Percentiles rank a stretch among this genome's conserved stretches.
These are phyloP conservation scores for Quercus robur DNA, from an alignment of 306 rosid genomes.

Conservation along the genomic window DNA sequence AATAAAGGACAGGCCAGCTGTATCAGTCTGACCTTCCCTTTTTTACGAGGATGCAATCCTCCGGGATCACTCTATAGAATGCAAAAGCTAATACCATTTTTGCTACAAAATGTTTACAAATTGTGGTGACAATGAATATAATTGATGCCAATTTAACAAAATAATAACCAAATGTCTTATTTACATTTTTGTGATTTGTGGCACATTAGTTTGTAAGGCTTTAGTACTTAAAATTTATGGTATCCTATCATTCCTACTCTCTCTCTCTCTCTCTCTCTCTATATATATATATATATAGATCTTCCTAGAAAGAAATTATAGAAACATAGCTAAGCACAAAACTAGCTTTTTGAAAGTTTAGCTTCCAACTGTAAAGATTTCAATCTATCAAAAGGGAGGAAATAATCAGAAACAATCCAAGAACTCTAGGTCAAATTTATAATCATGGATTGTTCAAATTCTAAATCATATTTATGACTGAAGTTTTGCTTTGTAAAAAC, in stretches of 20 bases:
- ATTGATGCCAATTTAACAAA: too few relatives aligned
- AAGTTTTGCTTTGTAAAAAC: neutral
- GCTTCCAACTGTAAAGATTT: slow-evolving; percentile 3
- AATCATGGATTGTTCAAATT: neutral
- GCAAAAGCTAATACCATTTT: too few relatives aligned
- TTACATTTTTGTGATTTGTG: too few relatives aligned
- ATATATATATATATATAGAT: neutral
- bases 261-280: too few relatives aligned
- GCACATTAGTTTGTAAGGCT: too few relatives aligned
- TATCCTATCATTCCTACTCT: neutral
- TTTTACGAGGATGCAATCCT: neutral
- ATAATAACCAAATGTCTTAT: too few relatives aligned
- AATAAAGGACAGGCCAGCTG: neutral
- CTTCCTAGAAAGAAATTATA: neutral
- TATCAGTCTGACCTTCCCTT: neutral
- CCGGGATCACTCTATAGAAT: neutral
- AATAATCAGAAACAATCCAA: slow-evolving; percentile 5
- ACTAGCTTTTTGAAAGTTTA: neutral
- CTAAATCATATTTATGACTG: neutral
- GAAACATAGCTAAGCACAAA: slow-evolving; percentile 3
- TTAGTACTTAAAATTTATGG: too few relatives aligned
- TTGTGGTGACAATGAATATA: too few relatives aligned
- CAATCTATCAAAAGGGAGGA: neutral
- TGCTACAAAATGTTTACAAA: too few relatives aligned
- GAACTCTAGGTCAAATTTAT: slow-evolving; percentile 3